Evolutionary conservation across 2,329 filamentous ascomycete species (phyloP), one percentile per base, ranked within the genome.

Genomic region (Phaeophleospora eucalypticola): DNA sequence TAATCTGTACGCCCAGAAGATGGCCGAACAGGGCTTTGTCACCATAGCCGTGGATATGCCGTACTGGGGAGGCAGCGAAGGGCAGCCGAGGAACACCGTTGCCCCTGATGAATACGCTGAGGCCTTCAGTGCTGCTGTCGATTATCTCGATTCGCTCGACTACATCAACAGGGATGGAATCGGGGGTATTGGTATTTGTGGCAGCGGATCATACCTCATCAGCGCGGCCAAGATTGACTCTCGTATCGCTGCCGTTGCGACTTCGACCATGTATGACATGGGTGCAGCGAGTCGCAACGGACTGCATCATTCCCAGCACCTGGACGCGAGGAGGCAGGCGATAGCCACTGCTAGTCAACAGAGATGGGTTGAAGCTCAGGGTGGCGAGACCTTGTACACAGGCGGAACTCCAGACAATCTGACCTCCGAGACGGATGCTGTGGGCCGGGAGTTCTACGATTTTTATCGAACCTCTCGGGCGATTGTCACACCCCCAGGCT

Each of bases 11-110:
- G 48, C 43, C 4, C 41, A 43, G 6, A 47, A 51, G 27, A 38
- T 51, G 43, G 48, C 48, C 2, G 48, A 51, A 27, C 48, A 47
- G 15, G 44, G 48, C 27, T 51, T 51, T 24, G 44, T 51, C 20
- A 44, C 44, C 2, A 14, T 51, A 4, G 41, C 48, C 15, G 35
- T 51, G 34, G 48, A 51, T 21, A 10, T 41, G 4, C 43, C 48
- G 15, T 40, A 36, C 21, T 51, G 20, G 32, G 48, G 48, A 14
- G 43, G 40, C 16, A 51, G 48, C 20, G 29, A 36, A 20, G 44
- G 48, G 14, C 8, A 27, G 33, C 40, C 48, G 3, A 39, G 43
- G 9, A 39, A 47, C 12, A 36, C 32, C 9, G 40, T 51, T 4
- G 20, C 32, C 16, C 40, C 48, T 9, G 48, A 51, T 16, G 32